Percentiles rank a stretch among this genome's conserved stretches.
Conservation (phyloP, 768 basidiomycete species). For the Chiua virens region DNA sequence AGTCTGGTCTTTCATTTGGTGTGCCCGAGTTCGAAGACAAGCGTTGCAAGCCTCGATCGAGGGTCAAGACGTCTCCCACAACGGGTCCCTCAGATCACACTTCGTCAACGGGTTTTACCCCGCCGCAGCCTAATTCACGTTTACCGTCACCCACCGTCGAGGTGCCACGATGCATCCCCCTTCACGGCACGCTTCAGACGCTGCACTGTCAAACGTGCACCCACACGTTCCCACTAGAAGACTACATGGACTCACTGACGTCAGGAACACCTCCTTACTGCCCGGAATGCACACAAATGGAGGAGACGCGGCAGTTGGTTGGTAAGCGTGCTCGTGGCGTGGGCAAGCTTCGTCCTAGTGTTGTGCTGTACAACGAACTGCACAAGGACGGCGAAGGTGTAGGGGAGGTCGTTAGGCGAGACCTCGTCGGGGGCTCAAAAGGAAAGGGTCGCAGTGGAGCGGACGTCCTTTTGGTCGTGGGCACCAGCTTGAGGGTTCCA, state of each 20-base stretch:
- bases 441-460: conserved; percentile 71
- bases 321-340: conserved; percentile 81
- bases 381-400: conserved; percentile 88
- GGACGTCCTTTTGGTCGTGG: conserved; percentile 85
- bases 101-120: conserved; percentile 13
- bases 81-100: conserved; percentile 12
- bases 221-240: conserved; percentile 62
- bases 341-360: conserved; percentile 80
- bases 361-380: conserved; percentile 87
- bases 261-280: conserved; percentile 70
- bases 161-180: conserved; percentile 80
- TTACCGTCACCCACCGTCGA: conserved; percentile 54
- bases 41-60: conserved; percentile 53
- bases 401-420: conserved; percentile 78
- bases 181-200: conserved; percentile 81
- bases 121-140: conserved; percentile 32
- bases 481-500: conserved; percentile 85
- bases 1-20: conserved; percentile 87
- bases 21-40: conserved; percentile 67
- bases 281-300: conserved; percentile 72
- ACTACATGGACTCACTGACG: conserved; percentile 59
- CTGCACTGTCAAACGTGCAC: conserved; percentile 84
- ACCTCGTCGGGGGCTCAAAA: conserved; percentile 69
- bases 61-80: conserved; percentile 35
- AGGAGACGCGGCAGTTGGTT: conserved; percentile 65